phyloP scores from a whole-genome alignment of 805 yeast genomes.

The Tetrapisispora phaffii region DNA sequence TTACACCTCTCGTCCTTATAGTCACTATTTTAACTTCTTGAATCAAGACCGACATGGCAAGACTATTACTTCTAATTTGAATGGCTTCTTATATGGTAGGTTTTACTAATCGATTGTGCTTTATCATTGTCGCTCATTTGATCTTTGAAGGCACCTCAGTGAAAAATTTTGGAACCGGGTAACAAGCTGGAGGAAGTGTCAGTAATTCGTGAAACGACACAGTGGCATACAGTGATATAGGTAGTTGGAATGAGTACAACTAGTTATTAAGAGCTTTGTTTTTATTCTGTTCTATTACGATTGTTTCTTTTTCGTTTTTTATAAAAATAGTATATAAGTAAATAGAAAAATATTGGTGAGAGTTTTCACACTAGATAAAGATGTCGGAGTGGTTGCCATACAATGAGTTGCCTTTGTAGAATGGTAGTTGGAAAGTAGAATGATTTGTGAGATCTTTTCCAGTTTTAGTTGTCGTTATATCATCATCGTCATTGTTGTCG shows the following conservation, averaged over 20 bases:
- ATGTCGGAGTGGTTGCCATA: constrained; percentile 2
- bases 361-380: neutral
- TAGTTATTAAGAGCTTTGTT: no score
- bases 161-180: neutral
- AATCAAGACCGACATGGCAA: no score
- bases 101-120: neutral
- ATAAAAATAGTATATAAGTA: no score
- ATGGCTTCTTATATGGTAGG: no score
- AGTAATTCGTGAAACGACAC: neutral
- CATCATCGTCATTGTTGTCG: neutral
- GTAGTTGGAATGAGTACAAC: no score
- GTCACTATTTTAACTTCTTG: no score
- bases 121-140: neutral
- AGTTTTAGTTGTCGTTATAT: neutral
- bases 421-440: neutral
- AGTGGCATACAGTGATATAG: neutral
- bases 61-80: no score
- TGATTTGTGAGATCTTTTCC: neutral
- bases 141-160: neutral
- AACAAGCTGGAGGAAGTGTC: neutral
- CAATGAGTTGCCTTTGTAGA: neutral
- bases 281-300: no score
- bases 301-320: no score
- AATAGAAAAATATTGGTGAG: neutral
- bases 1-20: no score